Evolutionary conservation across 768 basidiomycete species (phyloP).

Genomic region (Auricularia cornea): DNA sequence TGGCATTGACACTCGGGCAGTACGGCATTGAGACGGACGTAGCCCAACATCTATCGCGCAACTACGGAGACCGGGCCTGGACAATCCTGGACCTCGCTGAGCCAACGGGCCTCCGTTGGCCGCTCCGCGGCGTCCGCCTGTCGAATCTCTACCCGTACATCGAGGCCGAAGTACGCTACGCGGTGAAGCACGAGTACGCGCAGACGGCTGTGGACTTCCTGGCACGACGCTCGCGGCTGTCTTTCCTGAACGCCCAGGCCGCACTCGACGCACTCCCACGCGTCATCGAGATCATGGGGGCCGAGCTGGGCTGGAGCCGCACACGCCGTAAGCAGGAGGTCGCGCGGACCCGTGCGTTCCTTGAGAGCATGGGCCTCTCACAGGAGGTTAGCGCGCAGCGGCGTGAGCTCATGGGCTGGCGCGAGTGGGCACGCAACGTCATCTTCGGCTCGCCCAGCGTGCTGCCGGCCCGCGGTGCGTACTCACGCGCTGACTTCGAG

Average conservation of each 20-base stretch:
- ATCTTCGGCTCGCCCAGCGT: slow-evolving; percentile 2
- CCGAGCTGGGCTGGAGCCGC: slow-evolving; percentile 71
- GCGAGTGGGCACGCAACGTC: slow-evolving; percentile 13
- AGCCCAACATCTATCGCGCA: slow-evolving; percentile 86
- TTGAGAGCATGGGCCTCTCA: slow-evolving; percentile 79
- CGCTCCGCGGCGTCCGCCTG: slow-evolving; percentile 74
- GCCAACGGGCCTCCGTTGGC: slow-evolving; percentile 72
- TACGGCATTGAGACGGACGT: slow-evolving; percentile 89
- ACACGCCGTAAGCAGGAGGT: slow-evolving; percentile 53
- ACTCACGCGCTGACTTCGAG: slow-evolving; percentile 47
- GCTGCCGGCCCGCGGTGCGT: slow-evolving; percentile 21
- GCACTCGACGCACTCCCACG: slow-evolving; percentile 77
- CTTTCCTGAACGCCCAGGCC: slow-evolving; percentile 86
- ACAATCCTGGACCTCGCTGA: slow-evolving; percentile 76
- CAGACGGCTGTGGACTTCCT: slow-evolving; percentile 88
- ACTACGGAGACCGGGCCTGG: slow-evolving; percentile 97
- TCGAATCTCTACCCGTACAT: slow-evolving; percentile 73
- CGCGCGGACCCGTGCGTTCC: slow-evolving; percentile 50
- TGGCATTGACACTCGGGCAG: slow-evolving; percentile 27
- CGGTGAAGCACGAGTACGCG: slow-evolving; percentile 84
- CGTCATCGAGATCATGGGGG: slow-evolving; percentile 86
- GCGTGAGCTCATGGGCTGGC: slow-evolving; percentile 18
- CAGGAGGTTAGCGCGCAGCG: slow-evolving; percentile 15
- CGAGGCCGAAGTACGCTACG: slow-evolving; percentile 89
- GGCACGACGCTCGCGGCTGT: slow-evolving; percentile 84